Evolutionary conservation across 768 basidiomycete species (phyloP).

Genomic region (Kwoniella dejecticola): DNA sequence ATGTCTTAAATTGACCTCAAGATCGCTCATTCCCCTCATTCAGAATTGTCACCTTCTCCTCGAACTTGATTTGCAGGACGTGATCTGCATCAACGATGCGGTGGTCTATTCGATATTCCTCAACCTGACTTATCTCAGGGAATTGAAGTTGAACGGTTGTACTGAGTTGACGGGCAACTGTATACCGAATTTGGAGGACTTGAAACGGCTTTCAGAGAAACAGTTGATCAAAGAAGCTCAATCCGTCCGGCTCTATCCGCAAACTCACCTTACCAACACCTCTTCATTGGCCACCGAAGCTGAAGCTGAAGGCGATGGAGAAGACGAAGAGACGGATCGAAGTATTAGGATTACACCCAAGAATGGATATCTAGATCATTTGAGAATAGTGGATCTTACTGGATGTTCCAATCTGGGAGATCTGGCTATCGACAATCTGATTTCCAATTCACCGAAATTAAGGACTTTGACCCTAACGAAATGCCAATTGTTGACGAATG

Average conservation of each 20-base stretch:
- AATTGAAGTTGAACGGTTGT: conserved; percentile 83
- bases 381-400: conserved; percentile 91
- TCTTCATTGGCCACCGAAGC: background rate
- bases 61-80: conserved; percentile 89
- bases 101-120: conserved; percentile 83
- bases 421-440: conserved; percentile 76
- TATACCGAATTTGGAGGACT: conserved; percentile 69
- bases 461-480: conserved; percentile 85
- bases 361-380: conserved; percentile 66
- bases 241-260: background rate
- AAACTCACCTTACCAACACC: background rate
- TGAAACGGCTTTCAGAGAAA: conserved; percentile 45
- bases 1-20: conserved; percentile 73
- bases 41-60: conserved; percentile 79
- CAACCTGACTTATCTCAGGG: conserved; percentile 78
- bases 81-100: conserved; percentile 72
- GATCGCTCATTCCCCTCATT: conserved; percentile 73
- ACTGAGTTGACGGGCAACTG: conserved; percentile 75
- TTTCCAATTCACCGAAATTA: conserved; percentile 77
- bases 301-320: background rate
- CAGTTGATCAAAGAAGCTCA: conserved; percentile 6
- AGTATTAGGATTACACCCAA: conserved; percentile 1
- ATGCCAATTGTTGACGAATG: conserved; percentile 76
- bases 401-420: conserved; percentile 80
- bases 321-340: background rate